Conservation (phyloP, 75 land plant genomes). For the Isoetes taiwanensis region DNA sequence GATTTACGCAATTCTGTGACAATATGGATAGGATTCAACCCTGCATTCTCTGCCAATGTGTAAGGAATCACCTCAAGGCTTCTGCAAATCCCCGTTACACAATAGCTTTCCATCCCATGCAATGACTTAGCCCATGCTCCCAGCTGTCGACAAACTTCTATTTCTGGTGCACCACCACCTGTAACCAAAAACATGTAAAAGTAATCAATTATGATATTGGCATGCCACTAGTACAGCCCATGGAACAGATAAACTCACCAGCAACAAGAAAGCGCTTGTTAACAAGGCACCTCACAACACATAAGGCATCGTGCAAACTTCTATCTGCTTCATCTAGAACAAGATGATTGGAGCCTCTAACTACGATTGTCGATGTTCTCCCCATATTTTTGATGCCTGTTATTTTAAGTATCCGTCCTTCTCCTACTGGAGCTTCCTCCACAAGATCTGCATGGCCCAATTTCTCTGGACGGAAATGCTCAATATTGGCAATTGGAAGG, state of each 20-base stretch:
- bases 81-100: slow-evolving; percentile 81
- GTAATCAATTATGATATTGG: neutral
- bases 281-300: slow-evolving; percentile 89
- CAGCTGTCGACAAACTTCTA: slow-evolving; percentile 79
- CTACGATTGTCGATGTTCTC: slow-evolving; percentile 63
- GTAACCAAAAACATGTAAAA: too few relatives aligned
- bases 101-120: slow-evolving; percentile 92
- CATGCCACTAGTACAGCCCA: too few relatives aligned
- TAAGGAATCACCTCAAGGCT: slow-evolving; percentile 77
- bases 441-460: slow-evolving; percentile 77
- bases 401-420: slow-evolving; percentile 26
- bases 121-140: slow-evolving; percentile 85
- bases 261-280: slow-evolving; percentile 78
- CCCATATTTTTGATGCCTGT: slow-evolving; percentile 97
- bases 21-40: slow-evolving; percentile 76
- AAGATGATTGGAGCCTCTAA: slow-evolving; percentile 77
- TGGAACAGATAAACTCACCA: neutral
- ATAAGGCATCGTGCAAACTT: slow-evolving; percentile 89
- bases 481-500: slow-evolving; percentile 87
- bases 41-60: slow-evolving; percentile 92
- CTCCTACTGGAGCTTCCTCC: slow-evolving; percentile 72
- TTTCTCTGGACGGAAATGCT: slow-evolving; percentile 86
- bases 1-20: slow-evolving; percentile 89
- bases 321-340: slow-evolving; percentile 91
- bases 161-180: slow-evolving; percentile 97